These are phyloP conservation scores for Starmerella bombicola DNA, from an alignment of 805 yeast species.

Conservation along the genomic window DNA sequence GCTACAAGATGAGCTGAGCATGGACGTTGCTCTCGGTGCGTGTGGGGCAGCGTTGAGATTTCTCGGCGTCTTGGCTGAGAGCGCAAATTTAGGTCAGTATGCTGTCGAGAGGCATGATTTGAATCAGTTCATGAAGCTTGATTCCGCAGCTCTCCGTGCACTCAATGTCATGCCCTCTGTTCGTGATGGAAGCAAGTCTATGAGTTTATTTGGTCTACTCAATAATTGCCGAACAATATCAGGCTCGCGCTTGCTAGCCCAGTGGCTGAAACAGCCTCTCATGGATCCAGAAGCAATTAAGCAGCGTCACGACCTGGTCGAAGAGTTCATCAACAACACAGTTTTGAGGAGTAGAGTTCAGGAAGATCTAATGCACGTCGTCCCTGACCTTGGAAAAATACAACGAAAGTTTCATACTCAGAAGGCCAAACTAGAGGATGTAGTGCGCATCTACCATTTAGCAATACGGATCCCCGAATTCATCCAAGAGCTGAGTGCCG, in stretches of 20 bases:
- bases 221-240: conserved; percentile 81
- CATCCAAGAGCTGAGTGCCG: conserved; percentile 38
- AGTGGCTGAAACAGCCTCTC: conserved; percentile 94
- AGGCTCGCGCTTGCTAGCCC: conserved; percentile 78
- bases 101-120: conserved; percentile 55
- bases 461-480: conserved; percentile 59
- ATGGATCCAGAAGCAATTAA: conserved; percentile 48
- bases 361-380: conserved; percentile 48
- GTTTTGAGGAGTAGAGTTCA: conserved; percentile 58
- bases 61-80: conserved; percentile 49
- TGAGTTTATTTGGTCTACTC: conserved; percentile 67
- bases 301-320: conserved; percentile 66
- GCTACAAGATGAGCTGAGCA: conserved; percentile 32
- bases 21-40: conserved; percentile 46
- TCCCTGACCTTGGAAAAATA: conserved; percentile 74
- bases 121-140: conserved; percentile 76
- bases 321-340: conserved; percentile 42
- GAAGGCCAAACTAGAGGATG: conserved; percentile 67
- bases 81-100: conserved; percentile 39
- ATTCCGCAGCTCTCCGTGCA: conserved; percentile 79
- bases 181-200: conserved; percentile 36
- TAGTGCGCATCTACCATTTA: conserved; percentile 76
- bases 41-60: conserved; percentile 59
- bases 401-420: conserved; percentile 49
- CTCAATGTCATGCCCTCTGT: conserved; percentile 67